Percentiles rank a stretch among this genome's conserved stretches.
Conservation (phyloP, 352 stramenopile genomes). For the Phytopythium delawarense region DNA sequence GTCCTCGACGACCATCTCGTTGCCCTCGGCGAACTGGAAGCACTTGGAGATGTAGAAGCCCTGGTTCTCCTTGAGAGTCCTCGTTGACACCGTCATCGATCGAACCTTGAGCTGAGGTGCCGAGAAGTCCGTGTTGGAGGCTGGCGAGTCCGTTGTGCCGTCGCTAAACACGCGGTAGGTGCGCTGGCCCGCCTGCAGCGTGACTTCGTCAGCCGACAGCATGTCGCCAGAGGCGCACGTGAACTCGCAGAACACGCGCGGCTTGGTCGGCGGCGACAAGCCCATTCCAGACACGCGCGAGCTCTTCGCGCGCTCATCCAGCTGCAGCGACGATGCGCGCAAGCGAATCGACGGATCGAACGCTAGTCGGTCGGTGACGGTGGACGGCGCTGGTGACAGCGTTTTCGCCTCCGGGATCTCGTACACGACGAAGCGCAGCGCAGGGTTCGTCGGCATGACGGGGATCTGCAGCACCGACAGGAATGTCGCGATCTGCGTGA, state of each 20-base stretch:
- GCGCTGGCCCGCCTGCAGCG: slow-evolving; percentile 50
- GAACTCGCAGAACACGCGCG: slow-evolving; percentile 81
- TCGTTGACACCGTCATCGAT: slow-evolving; percentile 68
- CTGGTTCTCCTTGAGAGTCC: slow-evolving; percentile 69
- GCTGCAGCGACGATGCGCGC: slow-evolving; percentile 42
- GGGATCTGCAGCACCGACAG: slow-evolving; percentile 78
- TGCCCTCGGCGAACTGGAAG: slow-evolving; percentile 69
- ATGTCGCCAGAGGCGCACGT: slow-evolving; percentile 62
- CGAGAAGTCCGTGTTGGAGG: slow-evolving; percentile 15
- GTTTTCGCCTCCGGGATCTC: slow-evolving; percentile 53
- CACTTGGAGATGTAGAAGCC: slow-evolving; percentile 77
- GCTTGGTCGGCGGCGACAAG: slow-evolving; percentile 43
- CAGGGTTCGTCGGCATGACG: slow-evolving; percentile 50
- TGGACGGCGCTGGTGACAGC: slow-evolving; percentile 13
- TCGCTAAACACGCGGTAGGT: slow-evolving; percentile 42
- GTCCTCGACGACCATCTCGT: slow-evolving; percentile 80
- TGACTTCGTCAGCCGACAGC: slow-evolving; percentile 47
- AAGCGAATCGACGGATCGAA: slow-evolving; percentile 19
- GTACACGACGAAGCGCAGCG: slow-evolving; percentile 81
- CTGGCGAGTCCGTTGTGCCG: slow-evolving; percentile 24
- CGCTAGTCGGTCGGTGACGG: slow-evolving; percentile 6
- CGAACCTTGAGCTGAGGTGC: slow-evolving; percentile 55
- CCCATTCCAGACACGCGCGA: slow-evolving; percentile 60
- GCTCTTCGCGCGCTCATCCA: slow-evolving; percentile 48
- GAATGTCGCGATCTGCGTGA: slow-evolving; percentile 65